Evolutionary conservation across 1,284 basidiomycete species (phyloP).

Genomic region (Moesziomyces sp.): DNA sequence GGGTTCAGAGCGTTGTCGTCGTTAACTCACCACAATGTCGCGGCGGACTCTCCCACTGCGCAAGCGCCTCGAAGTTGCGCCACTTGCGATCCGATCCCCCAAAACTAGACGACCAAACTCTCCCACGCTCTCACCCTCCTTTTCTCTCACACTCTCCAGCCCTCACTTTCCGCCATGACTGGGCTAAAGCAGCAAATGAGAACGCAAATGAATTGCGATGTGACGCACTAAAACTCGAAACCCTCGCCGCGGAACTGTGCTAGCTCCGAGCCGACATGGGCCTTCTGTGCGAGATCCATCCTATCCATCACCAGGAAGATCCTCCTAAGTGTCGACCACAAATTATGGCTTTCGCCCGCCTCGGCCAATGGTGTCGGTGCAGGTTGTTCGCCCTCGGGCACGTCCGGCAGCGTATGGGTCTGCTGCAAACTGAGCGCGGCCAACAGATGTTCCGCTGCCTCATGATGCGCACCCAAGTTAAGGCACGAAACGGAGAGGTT

Average conservation of each 20-base stretch:
- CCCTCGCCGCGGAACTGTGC: constrained; percentile 80
- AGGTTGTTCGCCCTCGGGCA: constrained; percentile 52
- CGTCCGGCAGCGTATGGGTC: constrained; percentile 65
- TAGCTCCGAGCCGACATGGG: constrained; percentile 72
- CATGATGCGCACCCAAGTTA: constrained; percentile 93
- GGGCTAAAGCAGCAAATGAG: too few relatives aligned
- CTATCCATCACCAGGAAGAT: constrained; percentile 71
- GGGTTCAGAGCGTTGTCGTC: too few relatives aligned
- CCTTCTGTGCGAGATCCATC: constrained; percentile 71
- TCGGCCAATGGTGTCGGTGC: constrained; percentile 55
- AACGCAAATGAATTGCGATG: too few relatives aligned
- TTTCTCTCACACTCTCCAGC: too few relatives aligned
- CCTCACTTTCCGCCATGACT: too few relatives aligned
- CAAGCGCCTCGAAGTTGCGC: too few relatives aligned
- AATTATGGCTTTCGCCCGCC: constrained; percentile 70
- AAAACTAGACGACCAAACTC: too few relatives aligned
- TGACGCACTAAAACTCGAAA: constrained; percentile 78
- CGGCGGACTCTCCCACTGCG: too few relatives aligned
- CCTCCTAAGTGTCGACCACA: constrained; percentile 92
- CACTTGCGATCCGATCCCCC: too few relatives aligned
- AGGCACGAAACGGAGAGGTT: constrained; percentile 98
- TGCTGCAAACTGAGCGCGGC: constrained; percentile 87
- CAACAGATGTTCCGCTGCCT: constrained; percentile 96
- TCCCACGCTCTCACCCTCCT: too few relatives aligned
- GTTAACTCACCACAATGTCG: too few relatives aligned